A percentile compares a stretch with the other conserved stretches of the same genome.
Conservation (phyloP, 331 rosid species). For the Malus hybrid region DNA sequence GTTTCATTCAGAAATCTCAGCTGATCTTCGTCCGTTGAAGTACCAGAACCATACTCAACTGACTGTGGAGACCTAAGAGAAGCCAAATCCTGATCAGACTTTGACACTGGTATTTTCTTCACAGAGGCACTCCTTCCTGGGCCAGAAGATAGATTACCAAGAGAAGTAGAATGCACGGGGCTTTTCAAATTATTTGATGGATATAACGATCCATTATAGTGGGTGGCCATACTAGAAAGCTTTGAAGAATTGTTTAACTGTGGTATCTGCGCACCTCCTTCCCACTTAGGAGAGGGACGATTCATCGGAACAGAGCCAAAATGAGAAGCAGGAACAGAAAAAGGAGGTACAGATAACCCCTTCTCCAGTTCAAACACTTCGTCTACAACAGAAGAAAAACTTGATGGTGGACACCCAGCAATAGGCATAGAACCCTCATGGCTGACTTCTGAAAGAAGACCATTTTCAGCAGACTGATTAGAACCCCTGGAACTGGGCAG, state of each 20-base stretch:
- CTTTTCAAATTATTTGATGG: constrained; percentile 60
- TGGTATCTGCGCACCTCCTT: constrained; percentile 53
- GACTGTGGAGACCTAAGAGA: constrained; percentile 70
- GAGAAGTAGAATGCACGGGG: constrained; percentile 58
- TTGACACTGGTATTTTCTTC: constrained; percentile 68
- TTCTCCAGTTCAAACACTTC: constrained; percentile 86
- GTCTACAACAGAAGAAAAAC: constrained; percentile 91
- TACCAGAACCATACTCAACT: constrained; percentile 49
- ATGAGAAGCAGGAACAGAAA: constrained; percentile 47
- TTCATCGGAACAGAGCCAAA: constrained; percentile 58
- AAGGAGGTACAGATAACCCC: constrained; percentile 52
- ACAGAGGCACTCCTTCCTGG: constrained; percentile 51
- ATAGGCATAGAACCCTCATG: constrained; percentile 50
- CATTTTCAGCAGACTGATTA: constrained; percentile 51
- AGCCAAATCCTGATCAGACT: constrained; percentile 93
- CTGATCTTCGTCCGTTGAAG: constrained; percentile 74
- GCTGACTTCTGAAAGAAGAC: constrained; percentile 45
- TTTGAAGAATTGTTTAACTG: constrained; percentile 46
- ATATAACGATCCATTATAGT: constrained; percentile 54
- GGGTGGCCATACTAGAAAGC: constrained; percentile 30
- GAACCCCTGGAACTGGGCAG: constrained; percentile 41
- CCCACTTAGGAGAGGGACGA: constrained; percentile 80
- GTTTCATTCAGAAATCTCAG: constrained; percentile 49
- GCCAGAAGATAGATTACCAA: constrained; percentile 52
- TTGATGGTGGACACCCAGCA: constrained; percentile 57